Percentiles rank a stretch among this genome's conserved stretches.
phyloP scores from a whole-genome alignment of 352 stramenopile genomes.

The Phytophthora pinifolia region DNA sequence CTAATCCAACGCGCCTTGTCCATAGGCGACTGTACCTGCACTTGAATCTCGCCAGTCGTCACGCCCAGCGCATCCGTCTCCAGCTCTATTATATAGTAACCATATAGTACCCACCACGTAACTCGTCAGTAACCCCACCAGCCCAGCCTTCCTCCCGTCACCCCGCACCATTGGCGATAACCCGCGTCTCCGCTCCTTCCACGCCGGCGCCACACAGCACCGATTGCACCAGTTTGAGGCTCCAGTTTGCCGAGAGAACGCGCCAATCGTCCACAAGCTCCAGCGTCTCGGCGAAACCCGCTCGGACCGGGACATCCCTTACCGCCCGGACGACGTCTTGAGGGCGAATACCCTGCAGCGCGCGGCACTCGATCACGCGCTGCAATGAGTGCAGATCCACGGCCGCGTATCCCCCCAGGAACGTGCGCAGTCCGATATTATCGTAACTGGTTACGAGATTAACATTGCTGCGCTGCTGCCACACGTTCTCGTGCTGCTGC shows the following conservation, averaged over 20 bases:
- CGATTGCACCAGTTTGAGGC: slow-evolving; percentile 38
- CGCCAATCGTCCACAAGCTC: slow-evolving; percentile 19
- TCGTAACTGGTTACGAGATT: slow-evolving; percentile 32
- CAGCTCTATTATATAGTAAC: slow-evolving; percentile 53
- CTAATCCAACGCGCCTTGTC: slow-evolving; percentile 54
- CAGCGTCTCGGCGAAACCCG: slow-evolving; percentile 36
- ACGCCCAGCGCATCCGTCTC: slow-evolving; percentile 35
- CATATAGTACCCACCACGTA: slow-evolving; percentile 1
- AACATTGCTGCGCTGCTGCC: slow-evolving; percentile 1
- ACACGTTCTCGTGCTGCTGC: slow-evolving; percentile 16
- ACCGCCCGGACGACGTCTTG: slow-evolving; percentile 14
- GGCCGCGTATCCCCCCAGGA: slow-evolving; percentile 44
- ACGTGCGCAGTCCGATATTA: slow-evolving; percentile 30
- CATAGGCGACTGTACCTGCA: slow-evolving; percentile 52
- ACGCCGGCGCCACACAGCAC: slow-evolving; percentile 19
- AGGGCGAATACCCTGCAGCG: slow-evolving; percentile 38
- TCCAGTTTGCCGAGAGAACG: slow-evolving; percentile 78
- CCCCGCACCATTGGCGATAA: slow-evolving; percentile 58
- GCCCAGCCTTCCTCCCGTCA: no score
- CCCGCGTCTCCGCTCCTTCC: slow-evolving; percentile 2
- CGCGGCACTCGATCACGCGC: slow-evolving; percentile 36
- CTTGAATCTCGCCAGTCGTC: slow-evolving; percentile 52
- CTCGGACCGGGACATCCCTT: slow-evolving; percentile 25
- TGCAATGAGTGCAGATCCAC: slow-evolving; percentile 51
- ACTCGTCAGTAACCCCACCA: not conserved